Evolutionary conservation across 2,329 filamentous ascomycete species (phyloP), one percentile per base, ranked within the genome.

Genomic region (Chaetothyriales sp.): DNA sequence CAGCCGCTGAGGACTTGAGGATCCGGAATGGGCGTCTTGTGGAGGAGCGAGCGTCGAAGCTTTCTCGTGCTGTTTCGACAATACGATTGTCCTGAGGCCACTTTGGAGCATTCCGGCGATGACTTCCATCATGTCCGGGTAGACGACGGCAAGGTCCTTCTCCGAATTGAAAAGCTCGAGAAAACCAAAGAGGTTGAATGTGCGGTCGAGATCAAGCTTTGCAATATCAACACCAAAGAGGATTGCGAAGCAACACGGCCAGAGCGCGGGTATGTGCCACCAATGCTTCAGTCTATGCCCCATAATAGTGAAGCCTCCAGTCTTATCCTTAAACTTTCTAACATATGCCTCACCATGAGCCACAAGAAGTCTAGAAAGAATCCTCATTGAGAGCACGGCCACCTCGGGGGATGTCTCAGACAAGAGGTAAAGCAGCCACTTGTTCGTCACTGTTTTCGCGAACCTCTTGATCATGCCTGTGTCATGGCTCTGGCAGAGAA

Each of bases 401-500:
- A 94, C 82, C 57, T 88, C 83, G 5, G 85, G 76, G 53, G 96
- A 85, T 54, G 86, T 80, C 63, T 95, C 89, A 6, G 86, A 86
- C 48, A 96, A 75, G 12, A 98, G 77, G 65, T 95, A 94, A 12
- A 98, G 71, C 12, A 95, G 76, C 89, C 89, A 95, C 83, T 95
- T 95, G 60, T 94, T 95, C 19, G 90, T 95, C 7, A 98, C 90
- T 1, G 90, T 93, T 62, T 84, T 85, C 4, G 88, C 86, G 71
- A 98, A 96, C 60, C 88, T 92, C 62, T 82, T 80, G 51, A 95
- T 84, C 54, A 83, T 80, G 12, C 72, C 72, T 8, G 76, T 69
- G 56, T 82, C 86, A 19, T 76, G 76, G 59, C 79, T 79, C 54
- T 86, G 80, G 61, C 88, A 95, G 8, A 95, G 71, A 9, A 95